These are phyloP conservation scores for Geotrichum histeridarum DNA, from an alignment of 1,139 yeast genomes.

Conservation along the genomic window DNA sequence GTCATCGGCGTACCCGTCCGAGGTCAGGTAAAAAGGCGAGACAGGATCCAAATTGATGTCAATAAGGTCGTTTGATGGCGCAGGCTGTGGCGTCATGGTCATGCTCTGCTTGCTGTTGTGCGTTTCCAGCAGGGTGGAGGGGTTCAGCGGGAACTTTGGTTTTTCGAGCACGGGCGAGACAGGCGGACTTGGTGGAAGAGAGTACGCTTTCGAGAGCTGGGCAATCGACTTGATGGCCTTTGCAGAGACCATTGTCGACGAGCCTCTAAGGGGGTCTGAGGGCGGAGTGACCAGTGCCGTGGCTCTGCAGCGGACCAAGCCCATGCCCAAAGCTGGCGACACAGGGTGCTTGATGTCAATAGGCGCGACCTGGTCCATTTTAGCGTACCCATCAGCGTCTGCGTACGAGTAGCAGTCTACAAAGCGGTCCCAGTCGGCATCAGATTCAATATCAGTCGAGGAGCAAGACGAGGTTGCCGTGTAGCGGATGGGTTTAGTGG, in stretches of 20 bases:
- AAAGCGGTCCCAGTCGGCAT: neutral
- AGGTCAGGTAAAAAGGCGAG: constrained; percentile 22
- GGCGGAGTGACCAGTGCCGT: too few relatives aligned
- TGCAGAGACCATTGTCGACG: neutral
- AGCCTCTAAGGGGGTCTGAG: too few relatives aligned
- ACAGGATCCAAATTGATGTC: constrained; percentile 27
- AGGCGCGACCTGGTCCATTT: neutral
- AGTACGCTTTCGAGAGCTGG: neutral
- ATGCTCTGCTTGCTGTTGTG: neutral
- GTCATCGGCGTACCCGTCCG: constrained; percentile 14
- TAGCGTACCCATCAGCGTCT: constrained; percentile 12
- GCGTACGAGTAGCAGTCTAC: neutral
- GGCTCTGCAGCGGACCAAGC: too few relatives aligned
- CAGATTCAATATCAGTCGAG: constrained; percentile 13
- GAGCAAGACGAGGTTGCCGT: neutral
- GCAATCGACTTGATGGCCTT: neutral
- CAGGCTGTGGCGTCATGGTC: constrained; percentile 20
- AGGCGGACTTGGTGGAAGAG: neutral
- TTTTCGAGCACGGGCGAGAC: neutral
- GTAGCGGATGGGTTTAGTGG: constrained; percentile 1
- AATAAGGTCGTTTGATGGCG: constrained; percentile 22
- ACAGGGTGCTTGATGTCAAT: neutral
- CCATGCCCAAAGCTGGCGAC: too few relatives aligned
- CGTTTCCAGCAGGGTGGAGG: neutral
- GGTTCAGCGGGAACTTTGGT: neutral